Evolutionary conservation across 306 rosid species (phyloP).

Genomic region (Cyclanthera cordifolia): DNA sequence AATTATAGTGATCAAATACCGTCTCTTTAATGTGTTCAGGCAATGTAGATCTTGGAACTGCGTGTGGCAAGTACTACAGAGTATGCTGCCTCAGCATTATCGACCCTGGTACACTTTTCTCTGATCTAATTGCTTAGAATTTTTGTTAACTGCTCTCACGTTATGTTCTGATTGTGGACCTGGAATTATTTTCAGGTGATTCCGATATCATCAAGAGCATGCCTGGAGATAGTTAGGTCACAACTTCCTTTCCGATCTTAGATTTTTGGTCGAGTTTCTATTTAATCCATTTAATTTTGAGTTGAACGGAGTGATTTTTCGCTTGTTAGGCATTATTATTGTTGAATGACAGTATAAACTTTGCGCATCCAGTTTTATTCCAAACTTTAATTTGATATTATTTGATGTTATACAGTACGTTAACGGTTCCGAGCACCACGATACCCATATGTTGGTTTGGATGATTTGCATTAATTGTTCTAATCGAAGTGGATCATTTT

Average conservation of each 20-base stretch:
- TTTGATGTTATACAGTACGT: too few relatives aligned
- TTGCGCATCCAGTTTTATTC: too few relatives aligned
- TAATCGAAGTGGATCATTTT: too few relatives aligned
- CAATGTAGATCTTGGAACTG: constrained; percentile 73
- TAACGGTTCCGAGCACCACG: too few relatives aligned
- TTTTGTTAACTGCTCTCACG: too few relatives aligned
- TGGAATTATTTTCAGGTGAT: constrained; percentile 15
- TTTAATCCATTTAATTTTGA: constrained; percentile 9
- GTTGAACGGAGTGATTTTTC: background rate
- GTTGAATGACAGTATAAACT: too few relatives aligned
- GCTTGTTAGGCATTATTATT: constrained; percentile 9
- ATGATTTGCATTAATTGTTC: too few relatives aligned
- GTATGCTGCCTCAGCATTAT: constrained; percentile 80
- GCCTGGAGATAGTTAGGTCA: constrained; percentile 29
- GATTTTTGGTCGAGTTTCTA: constrained; percentile 22
- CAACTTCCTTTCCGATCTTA: constrained; percentile 1
- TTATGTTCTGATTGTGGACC: background rate
- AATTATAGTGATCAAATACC: background rate
- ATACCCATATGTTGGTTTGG: too few relatives aligned
- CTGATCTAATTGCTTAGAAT: too few relatives aligned
- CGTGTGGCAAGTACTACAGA: constrained; percentile 74
- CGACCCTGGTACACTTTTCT: constrained; percentile 47
- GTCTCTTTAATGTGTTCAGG: constrained; percentile 21
- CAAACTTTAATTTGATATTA: too few relatives aligned
- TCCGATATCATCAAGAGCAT: constrained; percentile 39